A percentile compares a stretch with the other conserved stretches of the same genome.
Evolutionary conservation across 1,284 basidiomycete species (phyloP).

Genomic region (Sanghuangporus sanghuang): DNA sequence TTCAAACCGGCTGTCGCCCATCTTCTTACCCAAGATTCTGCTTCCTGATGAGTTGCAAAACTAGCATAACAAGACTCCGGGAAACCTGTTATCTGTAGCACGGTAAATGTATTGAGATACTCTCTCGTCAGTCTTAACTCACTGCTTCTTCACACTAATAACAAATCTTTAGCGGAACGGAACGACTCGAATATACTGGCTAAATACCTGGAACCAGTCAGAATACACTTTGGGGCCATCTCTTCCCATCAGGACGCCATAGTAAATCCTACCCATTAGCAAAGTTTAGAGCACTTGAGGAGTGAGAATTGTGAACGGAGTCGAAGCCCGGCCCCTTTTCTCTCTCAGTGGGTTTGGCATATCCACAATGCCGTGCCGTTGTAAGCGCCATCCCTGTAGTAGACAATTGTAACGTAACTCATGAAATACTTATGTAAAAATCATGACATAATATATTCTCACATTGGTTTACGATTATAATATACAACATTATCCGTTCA

Average conservation of each 20-base stretch:
- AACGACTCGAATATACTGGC: too few relatives aligned
- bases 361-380: neutral
- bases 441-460: too few relatives aligned
- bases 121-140: neutral
- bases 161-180: too few relatives aligned
- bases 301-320: neutral
- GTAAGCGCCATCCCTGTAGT: too few relatives aligned
- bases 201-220: slow-evolving; percentile 23
- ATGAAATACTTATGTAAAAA: too few relatives aligned
- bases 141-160: slow-evolving; percentile 10
- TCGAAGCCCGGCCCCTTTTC: neutral
- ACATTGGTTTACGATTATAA: too few relatives aligned
- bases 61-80: slow-evolving; percentile 30
- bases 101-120: neutral
- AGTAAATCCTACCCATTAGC: slow-evolving; percentile 28
- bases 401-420: too few relatives aligned
- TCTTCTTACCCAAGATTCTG: slow-evolving; percentile 25
- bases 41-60: slow-evolving; percentile 28
- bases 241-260: slow-evolving; percentile 31
- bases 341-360: neutral
- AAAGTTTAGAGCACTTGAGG: neutral
- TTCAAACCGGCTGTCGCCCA: neutral
- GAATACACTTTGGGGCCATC: slow-evolving; percentile 30
- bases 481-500: neutral
- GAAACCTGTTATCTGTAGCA: slow-evolving; percentile 25